Evolutionary conservation across 1,284 basidiomycete species (phyloP).

Genomic region (Leccinum pachyderme): DNA sequence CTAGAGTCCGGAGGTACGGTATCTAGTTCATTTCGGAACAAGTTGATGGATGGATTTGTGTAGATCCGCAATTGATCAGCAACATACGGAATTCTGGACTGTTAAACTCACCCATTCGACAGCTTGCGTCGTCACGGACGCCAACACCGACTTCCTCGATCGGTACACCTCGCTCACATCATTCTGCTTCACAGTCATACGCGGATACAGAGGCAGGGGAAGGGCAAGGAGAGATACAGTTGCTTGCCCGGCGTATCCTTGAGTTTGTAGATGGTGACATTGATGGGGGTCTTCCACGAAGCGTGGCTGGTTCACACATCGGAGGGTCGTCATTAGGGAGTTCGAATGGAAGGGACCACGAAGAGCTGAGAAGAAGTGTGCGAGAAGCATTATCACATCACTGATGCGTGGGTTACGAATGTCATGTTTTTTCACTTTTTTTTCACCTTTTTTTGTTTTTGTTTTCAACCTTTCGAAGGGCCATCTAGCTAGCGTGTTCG

Average conservation of each 20-base stretch:
- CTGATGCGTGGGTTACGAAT: conserved; percentile 10
- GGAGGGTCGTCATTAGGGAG: conserved; percentile 62
- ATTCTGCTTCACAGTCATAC: conserved; percentile 65
- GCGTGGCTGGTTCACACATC: conserved; percentile 60
- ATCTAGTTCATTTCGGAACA: not conserved
- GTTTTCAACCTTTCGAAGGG: not conserved
- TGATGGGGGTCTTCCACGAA: conserved; percentile 58
- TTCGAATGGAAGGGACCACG: conserved; percentile 61
- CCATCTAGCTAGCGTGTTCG: conserved; percentile 1
- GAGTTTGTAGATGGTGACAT: conserved; percentile 77
- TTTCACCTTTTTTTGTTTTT: not conserved
- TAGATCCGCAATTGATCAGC: conserved; percentile 84
- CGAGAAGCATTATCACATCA: conserved; percentile 71
- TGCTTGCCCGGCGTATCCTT: conserved; percentile 80
- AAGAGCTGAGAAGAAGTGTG: conserved; percentile 76
- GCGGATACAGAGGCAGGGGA: conserved; percentile 81
- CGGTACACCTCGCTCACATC: conserved; percentile 74
- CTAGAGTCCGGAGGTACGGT: conserved; percentile 84
- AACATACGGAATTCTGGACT: conserved; percentile 84
- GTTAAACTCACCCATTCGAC: conserved; percentile 82
- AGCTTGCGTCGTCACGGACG: conserved; percentile 73
- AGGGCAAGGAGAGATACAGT: conserved; percentile 85
- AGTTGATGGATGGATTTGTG: not conserved
- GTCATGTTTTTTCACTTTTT: not conserved
- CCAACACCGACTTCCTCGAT: conserved; percentile 69